These are phyloP conservation scores for Hanseniaspora lachancei DNA, from an alignment of 805 yeast genomes.

Conservation along the genomic window DNA sequence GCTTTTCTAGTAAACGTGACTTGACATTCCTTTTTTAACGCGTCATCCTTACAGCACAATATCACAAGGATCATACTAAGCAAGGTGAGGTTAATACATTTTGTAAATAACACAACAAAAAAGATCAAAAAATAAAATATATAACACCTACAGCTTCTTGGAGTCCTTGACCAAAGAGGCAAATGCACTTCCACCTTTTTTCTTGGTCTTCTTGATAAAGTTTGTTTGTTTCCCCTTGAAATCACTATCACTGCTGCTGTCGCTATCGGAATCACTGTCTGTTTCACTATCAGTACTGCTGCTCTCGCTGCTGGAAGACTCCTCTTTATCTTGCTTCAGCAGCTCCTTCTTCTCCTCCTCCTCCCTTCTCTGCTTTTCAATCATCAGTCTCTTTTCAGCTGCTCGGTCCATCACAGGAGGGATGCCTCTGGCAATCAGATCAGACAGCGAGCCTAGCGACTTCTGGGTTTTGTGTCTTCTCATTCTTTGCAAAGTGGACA, in stretches of 20 bases:
- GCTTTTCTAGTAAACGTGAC: no score
- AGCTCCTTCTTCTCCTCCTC: conserved; percentile 4
- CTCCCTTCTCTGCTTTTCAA: conserved; percentile 8
- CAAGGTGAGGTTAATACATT: no score
- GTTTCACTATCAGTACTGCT: neutral
- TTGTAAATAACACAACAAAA: no score
- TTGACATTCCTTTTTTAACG: no score
- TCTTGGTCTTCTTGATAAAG: conserved; percentile 32
- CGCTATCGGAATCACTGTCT: conserved; percentile 16
- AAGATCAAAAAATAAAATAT: no score
- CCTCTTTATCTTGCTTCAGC: neutral
- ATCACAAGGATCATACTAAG: no score
- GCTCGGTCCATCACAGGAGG: conserved; percentile 50
- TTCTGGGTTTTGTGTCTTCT: conserved; percentile 23
- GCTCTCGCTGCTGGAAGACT: neutral
- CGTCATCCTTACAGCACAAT: no score
- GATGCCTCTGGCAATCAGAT: conserved; percentile 49
- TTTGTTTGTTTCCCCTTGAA: conserved; percentile 19
- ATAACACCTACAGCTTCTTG: conserved; percentile 18
- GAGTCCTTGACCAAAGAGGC: conserved; percentile 38
- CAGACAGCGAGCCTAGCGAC: conserved; percentile 43
- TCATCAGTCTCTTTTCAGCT: conserved; percentile 12
- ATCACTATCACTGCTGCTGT: conserved; percentile 14
- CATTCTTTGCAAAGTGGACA: conserved; percentile 8
- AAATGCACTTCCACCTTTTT: conserved; percentile 34